Percentiles rank a stretch among this genome's conserved stretches.
Evolutionary conservation across 805 yeast genomes (phyloP).

Genomic region (Wickerhamiella kurtzmanii): DNA sequence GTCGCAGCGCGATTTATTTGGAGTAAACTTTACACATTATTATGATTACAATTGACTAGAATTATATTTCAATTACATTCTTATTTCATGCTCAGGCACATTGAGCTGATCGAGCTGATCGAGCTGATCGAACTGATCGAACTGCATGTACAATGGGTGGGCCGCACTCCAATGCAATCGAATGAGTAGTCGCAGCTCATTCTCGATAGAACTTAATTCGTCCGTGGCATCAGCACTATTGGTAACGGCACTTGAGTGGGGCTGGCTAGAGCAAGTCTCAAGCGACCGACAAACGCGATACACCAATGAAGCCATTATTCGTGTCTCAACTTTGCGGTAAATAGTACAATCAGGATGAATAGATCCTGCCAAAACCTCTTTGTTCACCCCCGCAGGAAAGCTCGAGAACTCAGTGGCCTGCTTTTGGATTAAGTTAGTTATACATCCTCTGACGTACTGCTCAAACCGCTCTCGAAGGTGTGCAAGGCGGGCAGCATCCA

Average conservation of each 20-base stretch:
- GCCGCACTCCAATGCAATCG: not conserved
- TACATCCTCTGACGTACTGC: not conserved
- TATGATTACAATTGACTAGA: no score
- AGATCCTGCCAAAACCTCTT: not conserved
- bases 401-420: no score
- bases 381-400: no score
- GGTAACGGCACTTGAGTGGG: not conserved
- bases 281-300: no score
- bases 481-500: slow-evolving; percentile 6
- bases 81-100: no score
- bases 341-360: not conserved
- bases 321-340: not conserved
- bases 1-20: no score
- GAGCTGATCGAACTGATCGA: not conserved
- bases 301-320: no score
- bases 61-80: no score
- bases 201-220: not conserved
- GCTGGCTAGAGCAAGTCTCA: no score
- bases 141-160: not conserved
- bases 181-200: not conserved
- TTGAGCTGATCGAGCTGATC: no score
- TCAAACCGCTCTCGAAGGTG: slow-evolving; percentile 4
- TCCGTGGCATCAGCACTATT: not conserved
- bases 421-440: not conserved
- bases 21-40: no score